Conservation (phyloP, 2,329 filamentous ascomycete genomes). For the Lachnellula occidentalis region DNA sequence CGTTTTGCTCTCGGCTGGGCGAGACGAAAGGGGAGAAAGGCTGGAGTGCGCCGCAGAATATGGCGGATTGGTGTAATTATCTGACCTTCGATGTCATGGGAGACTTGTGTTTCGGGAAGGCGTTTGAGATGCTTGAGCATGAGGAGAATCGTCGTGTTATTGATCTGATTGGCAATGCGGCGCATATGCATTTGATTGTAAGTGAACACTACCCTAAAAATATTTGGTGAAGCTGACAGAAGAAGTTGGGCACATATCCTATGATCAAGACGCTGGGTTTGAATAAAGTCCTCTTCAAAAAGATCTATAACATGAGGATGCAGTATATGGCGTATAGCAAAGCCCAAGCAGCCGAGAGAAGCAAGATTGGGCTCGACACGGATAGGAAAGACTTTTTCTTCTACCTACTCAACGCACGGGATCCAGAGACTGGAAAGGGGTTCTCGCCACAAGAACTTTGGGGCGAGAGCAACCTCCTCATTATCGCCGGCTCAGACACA, state of each 20-base stretch:
- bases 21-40: conserved; percentile 23
- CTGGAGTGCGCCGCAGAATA: conserved; percentile 49
- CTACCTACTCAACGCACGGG: conserved; percentile 64
- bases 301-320: conserved; percentile 60
- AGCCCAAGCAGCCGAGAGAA: conserved; percentile 59
- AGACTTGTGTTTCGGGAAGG: conserved; percentile 45
- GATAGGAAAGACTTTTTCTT: conserved; percentile 68
- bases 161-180: conserved; percentile 60
- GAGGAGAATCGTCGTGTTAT: conserved; percentile 60
- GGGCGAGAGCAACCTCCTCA: conserved; percentile 20
- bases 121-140: conserved; percentile 43
- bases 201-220: not conserved
- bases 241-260: conserved; percentile 56
- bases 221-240: not conserved
- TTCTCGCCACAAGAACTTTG: conserved; percentile 33
- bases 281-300: conserved; percentile 62
- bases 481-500: conserved; percentile 33
- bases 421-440: conserved; percentile 58
- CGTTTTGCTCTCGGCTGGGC: conserved; percentile 54
- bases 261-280: conserved; percentile 60
- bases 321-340: conserved; percentile 69
- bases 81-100: conserved; percentile 47
- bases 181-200: conserved; percentile 63
- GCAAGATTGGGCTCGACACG: conserved; percentile 54
- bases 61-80: conserved; percentile 42